These are phyloP conservation scores for Coemansia sp. DNA, from an alignment of 192 early-diverging fungal species.

Conservation along the genomic window DNA sequence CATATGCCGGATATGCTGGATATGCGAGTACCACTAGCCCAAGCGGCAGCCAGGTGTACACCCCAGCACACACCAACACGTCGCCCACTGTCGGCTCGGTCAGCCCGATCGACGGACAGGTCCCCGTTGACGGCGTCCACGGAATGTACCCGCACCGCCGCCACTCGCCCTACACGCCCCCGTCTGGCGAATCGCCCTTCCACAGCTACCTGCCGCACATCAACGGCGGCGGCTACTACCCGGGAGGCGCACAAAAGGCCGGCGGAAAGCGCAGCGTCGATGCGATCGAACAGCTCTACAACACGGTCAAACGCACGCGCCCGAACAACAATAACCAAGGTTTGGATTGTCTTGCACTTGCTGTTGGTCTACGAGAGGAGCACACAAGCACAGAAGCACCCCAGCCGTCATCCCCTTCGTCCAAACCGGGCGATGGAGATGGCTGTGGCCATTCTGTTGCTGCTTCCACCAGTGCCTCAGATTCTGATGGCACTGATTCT, in stretches of 20 bases:
- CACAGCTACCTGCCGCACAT: constrained; percentile 45
- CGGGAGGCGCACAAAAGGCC: not conserved
- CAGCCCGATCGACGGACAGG: constrained; percentile 41
- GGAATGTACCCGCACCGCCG: constrained; percentile 25
- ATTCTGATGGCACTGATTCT: not conserved
- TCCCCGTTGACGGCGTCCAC: constrained; percentile 17
- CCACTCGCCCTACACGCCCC: constrained; percentile 42
- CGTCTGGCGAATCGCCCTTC: constrained; percentile 30
- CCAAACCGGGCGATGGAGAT: not conserved
- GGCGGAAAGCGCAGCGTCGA: constrained; percentile 45
- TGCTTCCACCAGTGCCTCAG: not conserved
- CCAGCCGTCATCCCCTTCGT: constrained; percentile 16
- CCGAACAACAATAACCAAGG: constrained; percentile 47
- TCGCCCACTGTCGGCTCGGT: constrained; percentile 43
- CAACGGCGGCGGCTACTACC: constrained; percentile 14
- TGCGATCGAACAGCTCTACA: constrained; percentile 52
- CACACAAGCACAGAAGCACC: constrained; percentile 31
- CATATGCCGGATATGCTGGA: constrained; percentile 27
- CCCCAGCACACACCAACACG: constrained; percentile 30
- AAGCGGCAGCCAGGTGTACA: constrained; percentile 13
- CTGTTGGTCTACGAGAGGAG: constrained; percentile 51
- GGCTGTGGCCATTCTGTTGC: not conserved
- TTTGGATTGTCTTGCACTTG: constrained; percentile 59
- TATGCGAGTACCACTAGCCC: constrained; percentile 11
- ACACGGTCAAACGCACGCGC: constrained; percentile 51